phyloP scores from a whole-genome alignment of 2,329 filamentous ascomycete species.

The Colletotrichum spaethianum region DNA sequence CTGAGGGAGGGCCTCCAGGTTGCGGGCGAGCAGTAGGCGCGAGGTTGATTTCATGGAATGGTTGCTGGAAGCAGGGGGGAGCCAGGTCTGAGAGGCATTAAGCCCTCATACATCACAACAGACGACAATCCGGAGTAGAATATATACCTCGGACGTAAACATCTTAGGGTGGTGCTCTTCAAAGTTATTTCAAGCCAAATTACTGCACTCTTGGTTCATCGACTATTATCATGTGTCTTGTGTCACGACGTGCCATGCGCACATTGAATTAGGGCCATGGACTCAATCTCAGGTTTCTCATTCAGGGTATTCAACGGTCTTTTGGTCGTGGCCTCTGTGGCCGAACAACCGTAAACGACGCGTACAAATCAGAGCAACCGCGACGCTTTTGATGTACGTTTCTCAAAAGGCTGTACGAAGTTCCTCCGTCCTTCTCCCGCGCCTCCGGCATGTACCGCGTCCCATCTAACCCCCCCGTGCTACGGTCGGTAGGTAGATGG shows the following conservation, averaged over 20 bases:
- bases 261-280: background rate
- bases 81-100: constrained; percentile 33
- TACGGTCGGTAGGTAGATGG: background rate
- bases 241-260: background rate
- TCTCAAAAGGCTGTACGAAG: constrained; percentile 15
- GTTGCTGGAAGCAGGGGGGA: constrained; percentile 3
- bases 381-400: constrained; percentile 20
- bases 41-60: constrained; percentile 1
- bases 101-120: constrained; percentile 31
- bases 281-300: constrained; percentile 18
- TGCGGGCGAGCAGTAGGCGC: constrained; percentile 71
- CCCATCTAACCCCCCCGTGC: background rate
- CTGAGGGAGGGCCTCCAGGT: constrained; percentile 85
- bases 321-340: constrained; percentile 10
- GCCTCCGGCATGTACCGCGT: background rate
- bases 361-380: background rate
- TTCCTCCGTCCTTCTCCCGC: background rate
- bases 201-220: background rate
- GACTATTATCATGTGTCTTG: background rate
- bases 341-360: background rate
- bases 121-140: constrained; percentile 37
- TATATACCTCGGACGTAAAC: constrained; percentile 35
- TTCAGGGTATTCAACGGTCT: constrained; percentile 37
- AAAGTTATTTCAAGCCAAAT: constrained; percentile 32
- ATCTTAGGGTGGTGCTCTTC: constrained; percentile 33